Base-by-base conservation (phyloP, 768 basidiomycete species). In the Boletus reticulatus region DNA sequence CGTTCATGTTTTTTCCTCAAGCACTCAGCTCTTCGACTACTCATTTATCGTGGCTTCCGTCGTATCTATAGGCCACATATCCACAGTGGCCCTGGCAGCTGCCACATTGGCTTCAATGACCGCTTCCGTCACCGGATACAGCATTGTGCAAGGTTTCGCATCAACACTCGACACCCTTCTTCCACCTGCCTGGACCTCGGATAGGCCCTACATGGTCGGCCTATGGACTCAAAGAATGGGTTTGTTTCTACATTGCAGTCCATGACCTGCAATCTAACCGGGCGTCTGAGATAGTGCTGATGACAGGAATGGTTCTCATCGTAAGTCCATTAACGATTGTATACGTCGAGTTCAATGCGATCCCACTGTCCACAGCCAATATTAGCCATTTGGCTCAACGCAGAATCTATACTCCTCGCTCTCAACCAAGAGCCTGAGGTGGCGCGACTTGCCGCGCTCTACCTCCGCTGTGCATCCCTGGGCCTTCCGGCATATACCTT, bases 111-210 rank as follows among this genome's bases (percentile, higher is more conserved):
- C 82, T 3, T 84, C 83, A 12, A 88, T 90, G 86, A 88, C 87
- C 0, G 84, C 84, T 19, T 82, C 80, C 49, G 84, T 87, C 12
- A 68, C 70, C 2, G 70, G 70, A 29, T 68, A 76, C 45, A 89
- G 86, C 59, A 86, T 96, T 52, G 75, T 94, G 7, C 88, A 89
- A 60, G 93, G 93, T 19, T 83, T 96, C 52, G 76, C 84, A 9
- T 90, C 88, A 47, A 86, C 92, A 0, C 83, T 99, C 19, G 97
- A 99, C 69, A 95, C 95, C 0, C 81, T 99, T 63, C 83, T 98
- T 10, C 96, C 97, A 1, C 84, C 92, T 38, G 94, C 96, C 16
- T 99, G 92, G 94, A 95, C 97, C 0, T 94, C 93, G 4, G 67
- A 85, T 1, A 84, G 87, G 31, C 96, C 94, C 0, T 74, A 87